phyloP scores from a whole-genome alignment of 352 stramenopile genomes.

The Pseudoperonospora humuli region DNA sequence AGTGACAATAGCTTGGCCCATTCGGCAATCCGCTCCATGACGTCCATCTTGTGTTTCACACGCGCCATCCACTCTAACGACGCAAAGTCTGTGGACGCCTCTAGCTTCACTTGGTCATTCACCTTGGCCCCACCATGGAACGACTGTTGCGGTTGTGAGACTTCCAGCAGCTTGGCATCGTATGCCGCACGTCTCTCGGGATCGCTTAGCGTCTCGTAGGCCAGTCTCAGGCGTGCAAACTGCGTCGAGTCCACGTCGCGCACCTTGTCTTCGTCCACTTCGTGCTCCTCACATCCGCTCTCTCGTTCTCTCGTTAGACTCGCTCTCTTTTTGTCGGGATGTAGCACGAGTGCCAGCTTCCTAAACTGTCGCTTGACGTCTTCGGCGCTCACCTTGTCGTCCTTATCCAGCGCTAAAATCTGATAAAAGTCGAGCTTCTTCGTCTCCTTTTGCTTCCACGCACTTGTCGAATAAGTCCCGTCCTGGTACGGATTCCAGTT shows the following conservation, averaged over 20 bases:
- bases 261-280: conserved; percentile 5
- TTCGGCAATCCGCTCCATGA: conserved; percentile 69
- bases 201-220: conserved; percentile 72
- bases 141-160: conserved; percentile 5
- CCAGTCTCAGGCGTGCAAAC: conserved; percentile 57
- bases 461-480: conserved; percentile 11
- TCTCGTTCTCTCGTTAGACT: conserved; percentile 5
- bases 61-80: conserved; percentile 78
- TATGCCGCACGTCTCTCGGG: conserved; percentile 43
- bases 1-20: conserved; percentile 61
- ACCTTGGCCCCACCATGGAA: conserved; percentile 22
- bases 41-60: conserved; percentile 83
- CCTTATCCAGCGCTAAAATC: conserved; percentile 33
- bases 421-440: conserved; percentile 62
- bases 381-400: conserved; percentile 22
- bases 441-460: conserved; percentile 8
- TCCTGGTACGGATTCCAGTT: conserved; percentile 79
- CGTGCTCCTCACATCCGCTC: conserved; percentile 2
- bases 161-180: conserved; percentile 38
- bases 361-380: conserved; percentile 65
- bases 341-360: conserved; percentile 48
- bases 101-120: conserved; percentile 53
- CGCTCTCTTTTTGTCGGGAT: conserved; percentile 58
- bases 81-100: conserved; percentile 65
- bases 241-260: conserved; percentile 29